These are phyloP conservation scores for Phytophthora meadii DNA, from an alignment of 352 stramenopile species.

Conservation along the genomic window DNA sequence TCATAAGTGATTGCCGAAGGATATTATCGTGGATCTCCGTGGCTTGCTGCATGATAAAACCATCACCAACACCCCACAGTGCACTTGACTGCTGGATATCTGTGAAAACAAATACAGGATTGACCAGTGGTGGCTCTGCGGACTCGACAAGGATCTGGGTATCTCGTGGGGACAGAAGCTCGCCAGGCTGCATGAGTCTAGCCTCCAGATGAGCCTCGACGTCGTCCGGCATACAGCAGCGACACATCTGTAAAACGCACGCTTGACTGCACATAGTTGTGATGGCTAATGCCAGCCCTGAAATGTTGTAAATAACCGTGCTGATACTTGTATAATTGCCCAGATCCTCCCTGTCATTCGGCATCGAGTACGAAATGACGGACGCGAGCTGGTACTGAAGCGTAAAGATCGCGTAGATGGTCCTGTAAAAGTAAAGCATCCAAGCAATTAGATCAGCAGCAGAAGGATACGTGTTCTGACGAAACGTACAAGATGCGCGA, in stretches of 20 bases:
- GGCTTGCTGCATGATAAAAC: slow-evolving; percentile 51
- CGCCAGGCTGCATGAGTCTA: slow-evolving; percentile 37
- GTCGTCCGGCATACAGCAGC: slow-evolving; percentile 44
- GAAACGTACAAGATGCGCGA: slow-evolving; percentile 54
- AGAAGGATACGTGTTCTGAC: background rate
- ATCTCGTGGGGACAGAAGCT: slow-evolving; percentile 36
- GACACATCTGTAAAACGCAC: slow-evolving; percentile 41
- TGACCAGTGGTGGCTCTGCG: slow-evolving; percentile 41
- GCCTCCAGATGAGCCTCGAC: slow-evolving; percentile 45
- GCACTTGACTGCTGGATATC: slow-evolving; percentile 69
- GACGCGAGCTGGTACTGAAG: slow-evolving; percentile 61
- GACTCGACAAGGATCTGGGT: slow-evolving; percentile 35
- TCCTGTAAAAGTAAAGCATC: slow-evolving; percentile 7
- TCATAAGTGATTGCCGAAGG: slow-evolving; percentile 41
- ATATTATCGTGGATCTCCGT: slow-evolving; percentile 68
- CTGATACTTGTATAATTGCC: slow-evolving; percentile 44
- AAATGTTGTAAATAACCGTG: slow-evolving; percentile 45
- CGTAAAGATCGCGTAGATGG: slow-evolving; percentile 60
- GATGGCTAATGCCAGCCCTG: slow-evolving; percentile 40
- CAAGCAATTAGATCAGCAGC: background rate
- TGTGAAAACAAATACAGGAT: slow-evolving; percentile 69
- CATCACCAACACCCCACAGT: slow-evolving; percentile 49
- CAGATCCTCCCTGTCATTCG: slow-evolving; percentile 22
- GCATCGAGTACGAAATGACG: slow-evolving; percentile 45
- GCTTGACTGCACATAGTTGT: slow-evolving; percentile 54